A percentile compares a stretch with the other conserved stretches of the same genome.
Conservation (phyloP, 2,329 filamentous ascomycete species). For the Gnomoniopsis sp. region DNA sequence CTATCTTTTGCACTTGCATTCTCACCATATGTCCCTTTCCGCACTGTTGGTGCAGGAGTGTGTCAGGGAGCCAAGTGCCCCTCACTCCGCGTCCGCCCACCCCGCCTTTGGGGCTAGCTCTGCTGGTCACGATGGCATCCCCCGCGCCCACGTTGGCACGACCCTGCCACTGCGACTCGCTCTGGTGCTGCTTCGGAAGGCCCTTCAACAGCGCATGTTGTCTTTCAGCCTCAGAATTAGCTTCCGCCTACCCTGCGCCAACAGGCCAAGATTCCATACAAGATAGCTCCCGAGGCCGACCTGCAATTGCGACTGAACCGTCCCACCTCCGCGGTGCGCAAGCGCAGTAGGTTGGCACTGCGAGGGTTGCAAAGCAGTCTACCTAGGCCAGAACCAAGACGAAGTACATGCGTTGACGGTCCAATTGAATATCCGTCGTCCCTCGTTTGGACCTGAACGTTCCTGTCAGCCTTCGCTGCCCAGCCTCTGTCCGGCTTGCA, state of each 20-base stretch:
- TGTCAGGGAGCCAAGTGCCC: constrained; percentile 10
- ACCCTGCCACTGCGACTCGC: not conserved
- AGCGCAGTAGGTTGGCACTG: not conserved
- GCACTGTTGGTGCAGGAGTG: not conserved
- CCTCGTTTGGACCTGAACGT: too few species aligned
- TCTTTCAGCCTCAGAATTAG: not conserved
- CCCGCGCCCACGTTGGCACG: not conserved
- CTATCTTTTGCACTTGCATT: not conserved
- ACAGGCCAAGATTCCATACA: too few species aligned
- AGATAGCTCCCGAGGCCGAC: not conserved
- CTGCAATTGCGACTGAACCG: not conserved
- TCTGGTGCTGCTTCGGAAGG: not conserved
- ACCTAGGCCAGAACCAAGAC: not conserved
- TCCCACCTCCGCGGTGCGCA: not conserved
- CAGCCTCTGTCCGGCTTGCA: not conserved
- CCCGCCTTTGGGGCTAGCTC: constrained; percentile 10
- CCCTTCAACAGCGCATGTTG: not conserved
- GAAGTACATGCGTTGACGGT: too few species aligned
- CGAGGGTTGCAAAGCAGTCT: not conserved
- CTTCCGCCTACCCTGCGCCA: not conserved
- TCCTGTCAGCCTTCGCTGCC: not conserved
- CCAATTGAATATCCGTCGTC: not conserved
- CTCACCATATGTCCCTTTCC: not conserved
- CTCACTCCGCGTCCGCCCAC: constrained; percentile 7
- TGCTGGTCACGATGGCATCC: constrained; percentile 11